Evolutionary conservation across 1,284 basidiomycete genomes (phyloP).

Genomic region (Tausonia pullulans): DNA sequence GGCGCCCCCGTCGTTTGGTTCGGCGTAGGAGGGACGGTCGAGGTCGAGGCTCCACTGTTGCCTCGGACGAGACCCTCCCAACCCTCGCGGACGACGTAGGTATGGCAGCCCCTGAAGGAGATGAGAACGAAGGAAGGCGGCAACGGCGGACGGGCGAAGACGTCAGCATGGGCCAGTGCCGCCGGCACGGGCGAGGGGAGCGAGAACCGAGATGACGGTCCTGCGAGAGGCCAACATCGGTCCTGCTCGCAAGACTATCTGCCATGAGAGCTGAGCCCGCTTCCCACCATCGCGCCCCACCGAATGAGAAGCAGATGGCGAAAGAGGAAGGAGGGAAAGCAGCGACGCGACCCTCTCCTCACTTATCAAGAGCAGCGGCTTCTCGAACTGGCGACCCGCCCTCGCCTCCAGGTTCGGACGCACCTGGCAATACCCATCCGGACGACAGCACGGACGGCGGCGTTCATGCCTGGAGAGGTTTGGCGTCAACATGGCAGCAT

Average conservation of each 20-base stretch:
- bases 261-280: too few species aligned
- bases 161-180: too few species aligned
- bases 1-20: constrained; percentile 18
- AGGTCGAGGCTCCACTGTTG: constrained; percentile 34
- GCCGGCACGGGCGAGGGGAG: too few species aligned
- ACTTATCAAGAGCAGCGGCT: too few species aligned
- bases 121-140: constrained; percentile 3
- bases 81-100: constrained; percentile 89
- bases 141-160: background rate
- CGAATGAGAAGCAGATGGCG: background rate
- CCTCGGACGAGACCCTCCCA: constrained; percentile 79
- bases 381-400: too few species aligned
- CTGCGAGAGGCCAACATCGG: background rate
- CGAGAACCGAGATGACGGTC: background rate
- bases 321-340: background rate
- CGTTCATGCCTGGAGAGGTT: constrained; percentile 60
- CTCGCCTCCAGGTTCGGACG: constrained; percentile 23
- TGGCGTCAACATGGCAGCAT: background rate
- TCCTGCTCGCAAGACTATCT: background rate
- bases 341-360: too few species aligned
- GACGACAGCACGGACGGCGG: constrained; percentile 80
- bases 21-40: constrained; percentile 21
- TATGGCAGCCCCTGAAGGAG: constrained; percentile 66
- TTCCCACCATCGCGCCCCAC: too few species aligned
- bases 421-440: constrained; percentile 80